phyloP scores from a whole-genome alignment of 331 rosid species.

The Stylosanthes scabra region DNA sequence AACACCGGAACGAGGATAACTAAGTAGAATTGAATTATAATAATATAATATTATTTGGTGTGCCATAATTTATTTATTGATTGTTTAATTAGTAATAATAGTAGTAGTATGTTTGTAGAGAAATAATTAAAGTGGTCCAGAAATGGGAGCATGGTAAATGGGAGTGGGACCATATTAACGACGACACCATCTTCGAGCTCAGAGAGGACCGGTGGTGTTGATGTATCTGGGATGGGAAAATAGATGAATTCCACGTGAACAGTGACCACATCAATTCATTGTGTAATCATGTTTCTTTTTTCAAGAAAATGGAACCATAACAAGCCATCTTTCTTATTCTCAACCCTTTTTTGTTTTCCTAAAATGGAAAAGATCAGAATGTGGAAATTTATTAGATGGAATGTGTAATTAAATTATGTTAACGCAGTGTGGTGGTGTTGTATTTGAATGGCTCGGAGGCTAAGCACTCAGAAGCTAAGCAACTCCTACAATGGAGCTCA shows the following conservation, averaged over 20 bases:
- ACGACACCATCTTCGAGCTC: constrained; percentile 18
- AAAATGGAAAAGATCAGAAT: neutral
- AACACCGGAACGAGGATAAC: neutral
- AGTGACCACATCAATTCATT: neutral
- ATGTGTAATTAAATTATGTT: neutral
- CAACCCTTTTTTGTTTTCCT: neutral
- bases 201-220: neutral
- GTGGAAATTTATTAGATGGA: neutral
- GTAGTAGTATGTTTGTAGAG: neutral
- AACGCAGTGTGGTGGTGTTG: neutral
- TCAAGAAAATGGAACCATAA: no score
- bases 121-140: constrained; percentile 34
- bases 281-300: no score
- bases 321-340: neutral
- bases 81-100: neutral
- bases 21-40: neutral
- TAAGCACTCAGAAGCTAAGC: no score
- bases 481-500: no score
- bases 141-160: constrained; percentile 34
- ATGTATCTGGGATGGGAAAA: neutral
- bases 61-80: no score
- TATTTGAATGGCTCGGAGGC: neutral
- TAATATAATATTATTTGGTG: no score
- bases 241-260: neutral
- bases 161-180: constrained; percentile 51